Percentiles rank a stretch among this genome's conserved stretches.
Conservation (phyloP, 2,329 filamentous ascomycete species). For the Cladophialophora bantiana region DNA sequence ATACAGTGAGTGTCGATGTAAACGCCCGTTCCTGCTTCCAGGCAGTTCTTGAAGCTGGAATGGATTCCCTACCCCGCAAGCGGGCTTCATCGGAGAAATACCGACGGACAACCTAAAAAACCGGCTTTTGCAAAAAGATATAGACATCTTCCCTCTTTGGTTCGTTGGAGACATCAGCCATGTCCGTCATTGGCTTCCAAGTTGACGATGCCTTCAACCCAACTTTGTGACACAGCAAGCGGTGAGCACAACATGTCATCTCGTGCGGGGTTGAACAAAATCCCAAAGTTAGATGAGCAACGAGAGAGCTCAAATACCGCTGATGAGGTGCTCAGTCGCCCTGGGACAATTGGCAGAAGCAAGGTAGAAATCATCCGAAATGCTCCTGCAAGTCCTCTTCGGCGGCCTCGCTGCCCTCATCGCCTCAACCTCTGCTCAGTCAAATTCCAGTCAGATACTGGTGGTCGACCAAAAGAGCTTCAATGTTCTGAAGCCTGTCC, state of each 20-base stretch:
- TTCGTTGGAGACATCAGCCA: neutral
- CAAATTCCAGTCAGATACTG: constrained; percentile 49
- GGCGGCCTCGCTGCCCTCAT: constrained; percentile 16
- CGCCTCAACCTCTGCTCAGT: constrained; percentile 20
- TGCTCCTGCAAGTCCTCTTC: constrained; percentile 27
- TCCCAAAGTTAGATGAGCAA: constrained; percentile 4
- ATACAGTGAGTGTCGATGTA: neutral
- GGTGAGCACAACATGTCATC: constrained; percentile 9
- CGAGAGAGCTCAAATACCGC: constrained; percentile 17
- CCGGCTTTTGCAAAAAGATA: neutral
- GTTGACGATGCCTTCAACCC: neutral
- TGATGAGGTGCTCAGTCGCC: neutral
- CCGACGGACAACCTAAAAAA: neutral
- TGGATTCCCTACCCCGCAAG: neutral
- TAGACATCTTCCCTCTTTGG: neutral
- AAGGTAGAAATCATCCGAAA: constrained; percentile 12
- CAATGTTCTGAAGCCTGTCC: constrained; percentile 52
- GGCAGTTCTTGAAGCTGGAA: neutral
- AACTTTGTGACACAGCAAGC: neutral
- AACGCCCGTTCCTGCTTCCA: neutral
- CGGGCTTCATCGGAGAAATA: constrained; percentile 3
- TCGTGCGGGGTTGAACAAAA: constrained; percentile 13
- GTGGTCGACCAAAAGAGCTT: constrained; percentile 56
- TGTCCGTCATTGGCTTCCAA: neutral
- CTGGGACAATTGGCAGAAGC: neutral